These are phyloP conservation scores for Lentinula detonsa DNA, from an alignment of 768 basidiomycete species.

Conservation along the genomic window DNA sequence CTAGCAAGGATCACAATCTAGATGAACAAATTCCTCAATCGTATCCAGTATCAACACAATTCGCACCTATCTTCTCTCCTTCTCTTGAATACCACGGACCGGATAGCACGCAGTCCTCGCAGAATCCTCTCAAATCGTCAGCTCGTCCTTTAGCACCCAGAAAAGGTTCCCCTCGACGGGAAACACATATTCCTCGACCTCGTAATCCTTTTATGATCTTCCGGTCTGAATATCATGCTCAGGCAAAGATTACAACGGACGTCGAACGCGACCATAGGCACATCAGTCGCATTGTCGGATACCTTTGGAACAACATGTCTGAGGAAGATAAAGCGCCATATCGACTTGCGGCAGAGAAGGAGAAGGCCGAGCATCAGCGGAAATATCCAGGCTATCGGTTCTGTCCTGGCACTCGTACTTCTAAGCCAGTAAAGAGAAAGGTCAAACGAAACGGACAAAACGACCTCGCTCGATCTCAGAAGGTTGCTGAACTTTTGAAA, in stretches of 20 bases:
- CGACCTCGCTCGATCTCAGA: constrained; percentile 43
- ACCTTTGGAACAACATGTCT: constrained; percentile 49
- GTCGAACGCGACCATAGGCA: constrained; percentile 54
- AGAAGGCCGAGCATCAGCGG: constrained; percentile 41
- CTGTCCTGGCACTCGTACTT: constrained; percentile 35
- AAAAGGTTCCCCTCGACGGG: constrained; percentile 19
- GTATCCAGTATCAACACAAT: background rate
- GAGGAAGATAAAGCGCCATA: constrained; percentile 45
- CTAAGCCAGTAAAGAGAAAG: constrained; percentile 41
- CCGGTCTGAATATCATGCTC: constrained; percentile 52
- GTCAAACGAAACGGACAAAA: constrained; percentile 43
- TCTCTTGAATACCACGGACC: constrained; percentile 3
- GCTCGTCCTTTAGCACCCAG: background rate
- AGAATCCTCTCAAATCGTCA: background rate
- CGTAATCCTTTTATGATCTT: constrained; percentile 82
- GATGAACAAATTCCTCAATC: background rate
- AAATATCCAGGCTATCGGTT: constrained; percentile 54
- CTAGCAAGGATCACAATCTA: background rate
- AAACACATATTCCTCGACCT: constrained; percentile 64
- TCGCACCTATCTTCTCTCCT: background rate
- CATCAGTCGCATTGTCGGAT: constrained; percentile 50
- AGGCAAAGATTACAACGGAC: constrained; percentile 37
- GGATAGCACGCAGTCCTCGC: background rate
- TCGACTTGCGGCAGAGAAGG: constrained; percentile 42
- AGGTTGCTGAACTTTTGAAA: constrained; percentile 44